Base-by-base conservation (phyloP, 176 grass and related monocot genomes). In the Otatea glauca region DNA sequence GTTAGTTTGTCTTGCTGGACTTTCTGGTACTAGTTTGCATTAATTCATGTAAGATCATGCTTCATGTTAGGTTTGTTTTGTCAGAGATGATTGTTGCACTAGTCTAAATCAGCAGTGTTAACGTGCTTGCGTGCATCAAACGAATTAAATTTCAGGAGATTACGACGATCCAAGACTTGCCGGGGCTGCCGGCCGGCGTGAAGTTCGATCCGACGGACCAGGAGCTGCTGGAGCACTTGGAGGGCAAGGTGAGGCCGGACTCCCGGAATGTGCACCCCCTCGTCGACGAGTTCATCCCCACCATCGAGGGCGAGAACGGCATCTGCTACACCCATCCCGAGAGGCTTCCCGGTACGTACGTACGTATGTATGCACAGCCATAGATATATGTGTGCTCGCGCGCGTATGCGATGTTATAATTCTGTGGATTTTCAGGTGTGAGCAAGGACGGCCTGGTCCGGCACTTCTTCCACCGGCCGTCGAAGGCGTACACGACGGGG, bases 391-490 rank as follows among this genome's bases (percentile, higher is more conserved):
- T 6, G 1, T n/a, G 2, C 8, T 1, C 24, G 50, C 27, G 0
- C 58, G 13, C 9, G 12, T 17, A 74, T 24, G 24, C 51, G 8
- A 21, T 10, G 32, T 76, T 38, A 20, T 49, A 1, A 15, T 41
- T 5, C 5, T 38, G 8, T 21, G 63, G 35, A 21, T 1, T 72
- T 76, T 55, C 43, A 97, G 94, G 94, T 4, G 89, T 94, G 23
- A 84, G 89, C 51, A 86, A 86, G 79, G 92, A 92, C 59, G 94
- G 94, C 9, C 47, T 97, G 29, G 89, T 97, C 47, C 83, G 94
- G 37, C 94, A 97, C 84, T 97, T 97, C 86, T 97, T 97, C 86
- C 92, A 97, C 81, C 94, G 94, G 38, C 94, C 92, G 14, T 97
- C 94, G 0, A 90, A 88, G 85, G 94, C 94, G 62, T 97, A 97